Evolutionary conservation across 495 filamentous ascomycete species (phyloP), one percentile per base, ranked within the genome.

Genomic region (Aspergillus baeticus): DNA sequence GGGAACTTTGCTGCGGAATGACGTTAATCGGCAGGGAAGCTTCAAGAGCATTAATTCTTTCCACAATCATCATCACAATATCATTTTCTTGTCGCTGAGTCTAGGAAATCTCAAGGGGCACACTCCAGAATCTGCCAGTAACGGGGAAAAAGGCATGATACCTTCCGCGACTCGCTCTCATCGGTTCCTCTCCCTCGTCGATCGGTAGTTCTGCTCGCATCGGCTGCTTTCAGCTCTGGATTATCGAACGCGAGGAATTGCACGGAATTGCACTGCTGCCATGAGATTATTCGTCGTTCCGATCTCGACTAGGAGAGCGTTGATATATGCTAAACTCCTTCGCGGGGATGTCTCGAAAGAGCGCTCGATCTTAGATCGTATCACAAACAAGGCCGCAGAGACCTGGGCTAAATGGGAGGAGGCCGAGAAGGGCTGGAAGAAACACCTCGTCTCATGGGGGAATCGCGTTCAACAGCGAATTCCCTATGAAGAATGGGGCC

Each of bases 231-330:
- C 38, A 31, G 35, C 29, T 33, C 51, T 46, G 33, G 54, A 29
- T 51, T 22, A 55, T n/a, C 14, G 34, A 36, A 48, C 46, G 31
- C 21, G 34, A 49, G n/a, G n/a, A n/a, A n/a, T n/a, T n/a, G n/a
- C n/a, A n/a, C n/a, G n/a, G n/a, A 53, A 50, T 11, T 33, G 17
- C 6, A 2, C 46, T 37, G 48, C 48, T 63, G 69, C 77, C 49
- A 98, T 99, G 94, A 89, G 92, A 70, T 83, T 99, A 68, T 96
- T 92, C 77, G 86, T 99, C 52, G 83, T 99, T 56, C 94, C 94
- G 44, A 90, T 99, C 65, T 96, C 93, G 47, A 96, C 91, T 10
- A 79, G 87, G 65, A 86, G 90, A 61, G 88, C 90, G n/a, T 81
- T 99, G 45, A 86, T 99, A 53, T 99, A 97, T 79, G 91, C 90